phyloP scores from a whole-genome alignment of 2,329 filamentous ascomycete species.

The Raffaelea albimanens region DNA sequence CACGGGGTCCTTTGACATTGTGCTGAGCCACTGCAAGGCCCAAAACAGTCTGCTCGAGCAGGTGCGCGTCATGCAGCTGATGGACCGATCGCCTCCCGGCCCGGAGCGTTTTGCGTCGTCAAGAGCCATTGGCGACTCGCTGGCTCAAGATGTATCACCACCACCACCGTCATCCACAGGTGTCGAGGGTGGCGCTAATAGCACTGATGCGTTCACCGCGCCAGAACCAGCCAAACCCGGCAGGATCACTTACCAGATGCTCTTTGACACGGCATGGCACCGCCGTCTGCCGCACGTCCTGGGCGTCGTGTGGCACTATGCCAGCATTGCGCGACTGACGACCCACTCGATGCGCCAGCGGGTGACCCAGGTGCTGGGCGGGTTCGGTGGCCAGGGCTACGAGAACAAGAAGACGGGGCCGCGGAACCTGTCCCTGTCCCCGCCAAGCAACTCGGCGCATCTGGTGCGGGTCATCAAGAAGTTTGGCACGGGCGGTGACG shows the following conservation, averaged over 20 bases:
- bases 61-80: constrained; percentile 15
- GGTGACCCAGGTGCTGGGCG: neutral
- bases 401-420: too few relatives aligned
- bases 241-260: constrained; percentile 23
- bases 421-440: too few relatives aligned
- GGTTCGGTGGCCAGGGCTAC: too few relatives aligned
- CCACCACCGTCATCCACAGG: neutral
- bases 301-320: constrained; percentile 24
- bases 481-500: too few relatives aligned
- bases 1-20: constrained; percentile 24
- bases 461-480: too few relatives aligned
- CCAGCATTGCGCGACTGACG: constrained; percentile 16
- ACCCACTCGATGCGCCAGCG: constrained; percentile 18
- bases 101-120: too few relatives aligned
- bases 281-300: constrained; percentile 21
- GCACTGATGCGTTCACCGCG: too few relatives aligned
- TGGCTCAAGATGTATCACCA: too few relatives aligned
- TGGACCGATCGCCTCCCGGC: constrained; percentile 12
- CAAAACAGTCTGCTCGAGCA: constrained; percentile 15
- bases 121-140: too few relatives aligned
- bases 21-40: constrained; percentile 18
- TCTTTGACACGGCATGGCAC: constrained; percentile 27
- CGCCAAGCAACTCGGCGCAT: too few relatives aligned
- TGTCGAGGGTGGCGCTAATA: too few relatives aligned
- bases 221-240: constrained; percentile 17